Evolutionary conservation across 1,284 basidiomycete species (phyloP), one percentile per base, ranked within the genome.

Genomic region (Puccinia coronata): DNA sequence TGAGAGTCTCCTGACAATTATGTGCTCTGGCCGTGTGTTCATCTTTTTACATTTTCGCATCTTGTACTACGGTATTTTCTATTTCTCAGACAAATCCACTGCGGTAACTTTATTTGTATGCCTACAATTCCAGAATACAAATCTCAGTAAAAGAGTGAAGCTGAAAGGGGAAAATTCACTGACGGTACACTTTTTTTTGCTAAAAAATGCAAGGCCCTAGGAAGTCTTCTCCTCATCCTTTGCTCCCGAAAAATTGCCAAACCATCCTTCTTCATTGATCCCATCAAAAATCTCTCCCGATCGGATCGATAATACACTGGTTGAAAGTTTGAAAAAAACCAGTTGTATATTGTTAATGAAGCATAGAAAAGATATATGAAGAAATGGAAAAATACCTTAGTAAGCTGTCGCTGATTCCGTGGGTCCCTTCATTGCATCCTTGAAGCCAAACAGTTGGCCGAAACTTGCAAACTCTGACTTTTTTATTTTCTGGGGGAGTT

Each of bases 351-450:
- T 31, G 47, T 25, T 36, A 31, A 53, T 31, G 51, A n/a, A 5
- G n/a, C n/a, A n/a, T n/a, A n/a, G n/a, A 0, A 25, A 12, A 20
- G 47, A 74, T 61, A 31, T 34, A 18, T 36, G 2, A 25, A 25
- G n/a, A 20, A 61, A 36, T 28, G 28, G 34, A 61, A 34, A 14
- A 61, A 3, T 34, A 59, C 71, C 89, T 90, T 80, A 90, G 84
- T 39, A 91, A 84, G 14, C 89, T 90, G 82, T 91, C 90, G 82
- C 89, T 89, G 73, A 91, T 85, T 0, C 90, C 90, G 84, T 91
- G 90, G 6, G 89, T 90, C 55, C 87, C 85, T 84, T 91, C 90
- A 78, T 88, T 89, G 61, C 89, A 87, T 36, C 90, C 90, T 84
- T 90, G 90, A 23, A 91, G 83, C 83, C 90, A 91, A 14, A 91